Evolutionary conservation across 2,329 filamentous ascomycete species (phyloP), one percentile per base, ranked within the genome.

Genomic region (Diaporthe velutina): DNA sequence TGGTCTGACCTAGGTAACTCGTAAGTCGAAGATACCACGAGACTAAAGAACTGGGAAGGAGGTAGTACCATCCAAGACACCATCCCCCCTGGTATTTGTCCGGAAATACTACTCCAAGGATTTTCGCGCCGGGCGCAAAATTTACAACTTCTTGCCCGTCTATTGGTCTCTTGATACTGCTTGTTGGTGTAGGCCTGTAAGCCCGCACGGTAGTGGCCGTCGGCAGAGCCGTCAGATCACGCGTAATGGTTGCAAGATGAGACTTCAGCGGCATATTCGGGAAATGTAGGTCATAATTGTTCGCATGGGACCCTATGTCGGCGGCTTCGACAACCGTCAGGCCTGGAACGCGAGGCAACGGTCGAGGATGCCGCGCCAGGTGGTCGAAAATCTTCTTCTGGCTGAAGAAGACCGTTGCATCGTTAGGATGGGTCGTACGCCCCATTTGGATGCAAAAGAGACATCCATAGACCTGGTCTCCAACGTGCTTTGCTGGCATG

Each of bases 401-500:
- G 60, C 80, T 87, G 79, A 89, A 88, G 80, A 91, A 91, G 12
- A 91, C 87, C 0, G 89, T 91, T 3, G 89, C 86, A 64, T 91
- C 89, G 77, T 87, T 88, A 73, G 88, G 85, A 66, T 90, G 87
- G 3, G 86, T 80, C 0, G 88, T 90, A n/a, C 79, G 83, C 0
- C 88, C 88, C 25, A 83, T 76, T 7, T 87, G 84, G 5, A 90
- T 82, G 78, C 89, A 91, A 78, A 91, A 90, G 1, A 89, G 76
- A n/a, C 89, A 91, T 4, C 83, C 88, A 77, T 89, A 91, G 58
- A 89, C 79, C 70, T 88, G 84, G 75, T 90, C 89, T 57, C 90
- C 89, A 22, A 87, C 82, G 19, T 86, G 83, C 71, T 85, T 85
- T 7, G 87, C 86, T 0, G 85, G 80, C 8, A 91, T 73, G 78